Base-by-base conservation (phyloP, 768 basidiomycete species). In the Chiua virens region DNA sequence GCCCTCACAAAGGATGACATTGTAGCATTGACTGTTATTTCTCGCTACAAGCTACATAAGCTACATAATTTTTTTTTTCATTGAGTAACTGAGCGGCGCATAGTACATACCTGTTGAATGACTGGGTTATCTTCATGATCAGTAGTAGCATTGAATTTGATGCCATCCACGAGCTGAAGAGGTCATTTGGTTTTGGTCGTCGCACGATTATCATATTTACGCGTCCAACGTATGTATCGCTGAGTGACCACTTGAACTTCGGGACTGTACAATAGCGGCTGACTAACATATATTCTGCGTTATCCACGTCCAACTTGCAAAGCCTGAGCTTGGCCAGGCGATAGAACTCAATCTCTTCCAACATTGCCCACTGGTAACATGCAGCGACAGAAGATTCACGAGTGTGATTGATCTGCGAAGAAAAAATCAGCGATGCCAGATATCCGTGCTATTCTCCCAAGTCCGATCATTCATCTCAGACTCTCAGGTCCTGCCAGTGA, bases 81-180 rank as follows among this genome's bases (percentile, higher is more conserved):
- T 43, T 22, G 52, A 20, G n/a, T 46, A 32, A 42, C 44, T 20
- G 15, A n/a, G n/a, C n/a, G n/a, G 39, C 1, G 27, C 11, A 50
- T n/a, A n/a, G n/a, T 23, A 45, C 68, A 55, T 65, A 90, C 92
- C 73, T 92, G 83, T 71, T 92, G 91, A 54, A 99, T 97, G 69
- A 99, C 79, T 4, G 97, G 96, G 66, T 99, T 97, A 61, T 99
- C 97, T n/a, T n/a, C n/a, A n/a, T 15, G 93, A 95, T 20, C n/a
- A n/a, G 97, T 98, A 1, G 97, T 97, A 17, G 93, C 87, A 69
- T 98, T 98, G 73, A 97, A 99, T 65, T 92, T 89, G 69, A 97
- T 89, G 51, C 93, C 87, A 70, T 98, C 97, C 50, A 95, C 82
- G 41, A 92, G 79, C 63, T 98, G 93, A 23, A 99, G 80, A 43